These are phyloP conservation scores for Caryopteris hybrid DNA, from an alignment of 305 asterid genomes.

Conservation along the genomic window DNA sequence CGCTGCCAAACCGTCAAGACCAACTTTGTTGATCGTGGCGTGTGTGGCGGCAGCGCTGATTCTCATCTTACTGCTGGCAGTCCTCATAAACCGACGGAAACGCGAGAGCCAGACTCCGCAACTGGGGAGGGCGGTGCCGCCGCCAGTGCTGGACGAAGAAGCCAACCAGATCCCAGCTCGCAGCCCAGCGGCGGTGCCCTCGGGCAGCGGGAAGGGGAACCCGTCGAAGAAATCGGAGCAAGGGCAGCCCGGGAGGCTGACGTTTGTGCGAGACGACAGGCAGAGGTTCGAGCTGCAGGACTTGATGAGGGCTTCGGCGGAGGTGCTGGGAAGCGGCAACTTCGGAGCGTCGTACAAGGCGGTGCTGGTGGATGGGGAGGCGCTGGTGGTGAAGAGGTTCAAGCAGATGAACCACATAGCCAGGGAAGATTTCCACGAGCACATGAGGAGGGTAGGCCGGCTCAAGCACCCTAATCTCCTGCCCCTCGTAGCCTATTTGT, in stretches of 20 bases:
- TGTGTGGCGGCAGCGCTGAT: conserved; percentile 23
- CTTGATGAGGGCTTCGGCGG: conserved; percentile 84
- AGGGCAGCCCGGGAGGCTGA: conserved; percentile 42
- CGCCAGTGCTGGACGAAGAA: not conserved
- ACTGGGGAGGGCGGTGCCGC: conserved; percentile 19
- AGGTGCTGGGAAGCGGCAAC: conserved; percentile 85
- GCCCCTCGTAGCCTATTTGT: conserved; percentile 77
- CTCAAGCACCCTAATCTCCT: conserved; percentile 62
- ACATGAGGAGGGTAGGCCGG: conserved; percentile 82
- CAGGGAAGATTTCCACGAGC: conserved; percentile 82
- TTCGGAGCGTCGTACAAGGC: conserved; percentile 96
- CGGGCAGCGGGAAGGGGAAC: not conserved
- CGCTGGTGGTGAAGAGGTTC: conserved; percentile 78
- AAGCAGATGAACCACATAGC: conserved; percentile 69
- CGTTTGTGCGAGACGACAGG: conserved; percentile 64
- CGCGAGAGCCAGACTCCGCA: conserved; percentile 24
- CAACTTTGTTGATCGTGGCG: conserved; percentile 9
- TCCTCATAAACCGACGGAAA: conserved; percentile 10
- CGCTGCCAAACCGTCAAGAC: not conserved
- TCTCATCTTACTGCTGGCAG: conserved; percentile 20
- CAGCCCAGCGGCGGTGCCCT: not conserved
- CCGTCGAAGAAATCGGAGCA: conserved; percentile 20
- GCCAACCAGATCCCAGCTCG: not conserved
- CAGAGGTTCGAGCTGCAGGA: conserved; percentile 71
- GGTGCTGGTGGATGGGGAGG: conserved; percentile 67